Base-by-base conservation (phyloP, 805 yeast genomes). In the Ogataea pignaliae region DNA sequence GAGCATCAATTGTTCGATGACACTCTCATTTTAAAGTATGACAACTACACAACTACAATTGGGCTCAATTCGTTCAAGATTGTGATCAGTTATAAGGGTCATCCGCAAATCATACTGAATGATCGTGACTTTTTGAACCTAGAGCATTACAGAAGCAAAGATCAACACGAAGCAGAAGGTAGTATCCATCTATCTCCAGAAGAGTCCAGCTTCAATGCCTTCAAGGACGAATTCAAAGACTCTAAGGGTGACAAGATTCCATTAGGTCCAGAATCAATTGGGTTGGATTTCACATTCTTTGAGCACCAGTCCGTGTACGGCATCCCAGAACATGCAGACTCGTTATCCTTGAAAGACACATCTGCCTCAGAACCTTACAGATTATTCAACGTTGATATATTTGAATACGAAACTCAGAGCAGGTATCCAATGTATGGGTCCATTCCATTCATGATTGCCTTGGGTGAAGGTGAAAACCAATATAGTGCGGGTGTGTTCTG, bases 251-350 rank as follows among this genome's bases (percentile, higher is more conserved):
- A 93, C 60, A 65, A 71, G 3, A 51, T 85, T 11, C 88, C 89
- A 8, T 65, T 85, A 34, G 96, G 96, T 0, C 98, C 99, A 0
- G 98, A 93, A 63, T 79, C 97, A 0, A 72, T 93, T 21, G 97
- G 84, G 0, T 51, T 86, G 28, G 99, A 93, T 61, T 74, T 88
- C 46, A 65, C 78, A 0, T 82, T 93, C 51, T 58, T 65, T 3
- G 81, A 79, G 1, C 83, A 72, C 52, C 60, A 69, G 5, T 73
- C 83, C 55, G 85, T 88, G 1, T 93, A 78, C 61, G 99, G 99
- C n/a, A 85, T 93, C 36, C 98, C 99, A 0, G 99, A 93, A 63
- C 99, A 93, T 58, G 91, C 98, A 0, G 96, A 88, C 53, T 69
- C 84, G 1, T 65, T 93, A 39, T 72, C 83, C 15, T 69, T 93